Evolutionary conservation across 805 yeast species (phyloP).

Genomic region (Lipomyces mesembrius): DNA sequence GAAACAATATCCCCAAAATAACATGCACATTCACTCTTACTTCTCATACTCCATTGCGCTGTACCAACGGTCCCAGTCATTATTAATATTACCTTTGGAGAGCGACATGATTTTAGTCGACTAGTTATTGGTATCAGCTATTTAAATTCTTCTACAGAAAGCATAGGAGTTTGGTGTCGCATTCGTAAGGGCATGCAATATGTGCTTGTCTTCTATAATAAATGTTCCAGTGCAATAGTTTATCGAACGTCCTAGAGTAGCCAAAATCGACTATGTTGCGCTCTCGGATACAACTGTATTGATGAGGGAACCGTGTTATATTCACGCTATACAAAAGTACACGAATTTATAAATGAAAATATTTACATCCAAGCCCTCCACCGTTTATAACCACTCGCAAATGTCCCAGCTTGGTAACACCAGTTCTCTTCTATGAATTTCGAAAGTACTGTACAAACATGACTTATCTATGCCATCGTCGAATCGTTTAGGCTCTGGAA

Average conservation of each 20-base stretch:
- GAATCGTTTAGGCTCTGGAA: background rate
- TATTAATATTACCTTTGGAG: too few relatives aligned
- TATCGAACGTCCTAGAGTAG: background rate
- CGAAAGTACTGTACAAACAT: background rate
- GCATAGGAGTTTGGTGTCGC: too few relatives aligned
- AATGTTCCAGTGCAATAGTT: too few relatives aligned
- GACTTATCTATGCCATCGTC: background rate
- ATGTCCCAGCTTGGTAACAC: background rate
- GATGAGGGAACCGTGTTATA: background rate
- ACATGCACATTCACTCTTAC: too few relatives aligned
- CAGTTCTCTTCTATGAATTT: background rate
- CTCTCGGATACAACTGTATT: background rate
- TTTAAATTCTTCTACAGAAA: too few relatives aligned
- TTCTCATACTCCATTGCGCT: too few relatives aligned
- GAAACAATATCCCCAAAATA: too few relatives aligned
- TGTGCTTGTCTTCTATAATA: too few relatives aligned
- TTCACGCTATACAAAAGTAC: background rate
- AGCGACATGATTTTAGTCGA: too few relatives aligned
- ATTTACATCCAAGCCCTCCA: background rate
- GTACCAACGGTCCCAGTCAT: too few relatives aligned
- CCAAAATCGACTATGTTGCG: background rate
- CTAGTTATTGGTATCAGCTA: too few relatives aligned
- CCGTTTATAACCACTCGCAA: background rate
- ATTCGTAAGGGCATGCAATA: too few relatives aligned
- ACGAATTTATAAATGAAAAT: background rate